These are phyloP conservation scores for Gentiana straminea DNA, from an alignment of 257 asterid species.

Conservation along the genomic window DNA sequence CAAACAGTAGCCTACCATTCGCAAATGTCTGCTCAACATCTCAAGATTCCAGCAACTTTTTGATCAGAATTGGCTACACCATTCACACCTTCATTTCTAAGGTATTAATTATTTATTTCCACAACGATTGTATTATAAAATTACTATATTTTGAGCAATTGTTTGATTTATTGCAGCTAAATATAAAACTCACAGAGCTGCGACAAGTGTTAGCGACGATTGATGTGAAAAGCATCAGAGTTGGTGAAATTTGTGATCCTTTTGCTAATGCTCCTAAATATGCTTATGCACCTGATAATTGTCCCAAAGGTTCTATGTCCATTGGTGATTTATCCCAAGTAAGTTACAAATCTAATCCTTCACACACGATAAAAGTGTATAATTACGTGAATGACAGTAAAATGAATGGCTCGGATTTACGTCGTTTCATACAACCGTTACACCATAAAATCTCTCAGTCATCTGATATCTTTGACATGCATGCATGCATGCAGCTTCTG, in stretches of 20 bases:
- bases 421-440: too few relatives aligned
- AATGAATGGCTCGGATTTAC: too few relatives aligned
- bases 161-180: conserved; percentile 20
- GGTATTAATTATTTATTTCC: conserved; percentile 17
- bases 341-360: conserved; percentile 3
- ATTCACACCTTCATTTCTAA: conserved; percentile 33
- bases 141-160: too few relatives aligned
- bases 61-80: conserved; percentile 28
- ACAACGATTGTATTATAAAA: too few relatives aligned
- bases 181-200: conserved; percentile 23
- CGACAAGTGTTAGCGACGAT: conserved; percentile 11
- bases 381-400: too few relatives aligned
- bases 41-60: conserved; percentile 11
- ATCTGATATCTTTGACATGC: too few relatives aligned
- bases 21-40: conserved; percentile 38
- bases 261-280: conserved; percentile 40
- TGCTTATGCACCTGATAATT: conserved; percentile 26
- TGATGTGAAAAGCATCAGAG: conserved; percentile 12
- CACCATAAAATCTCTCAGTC: too few relatives aligned
- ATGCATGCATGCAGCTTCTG: conserved; percentile 21
- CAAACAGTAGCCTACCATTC: conserved; percentile 25
- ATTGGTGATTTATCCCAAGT: conserved; percentile 35
- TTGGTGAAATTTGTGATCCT: conserved; percentile 34
- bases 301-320: conserved; percentile 26
- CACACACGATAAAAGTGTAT: too few relatives aligned